Evolutionary conservation across 805 yeast species (phyloP).

Genomic region (Saccharomycopsis olivae): DNA sequence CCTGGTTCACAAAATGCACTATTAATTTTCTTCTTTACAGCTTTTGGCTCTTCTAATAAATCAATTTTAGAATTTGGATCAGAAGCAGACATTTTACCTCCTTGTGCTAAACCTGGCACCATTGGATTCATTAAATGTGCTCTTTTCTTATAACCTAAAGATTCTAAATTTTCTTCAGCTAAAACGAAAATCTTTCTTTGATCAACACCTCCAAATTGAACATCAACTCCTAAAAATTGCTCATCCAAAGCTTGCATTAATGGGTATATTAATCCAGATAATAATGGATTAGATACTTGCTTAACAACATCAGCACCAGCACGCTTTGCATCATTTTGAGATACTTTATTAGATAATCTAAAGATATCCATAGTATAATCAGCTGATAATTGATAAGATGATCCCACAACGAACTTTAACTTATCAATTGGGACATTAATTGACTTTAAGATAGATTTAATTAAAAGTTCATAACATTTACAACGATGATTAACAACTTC

Average conservation of each 20-base stretch:
- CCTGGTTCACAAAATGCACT: conserved; percentile 97
- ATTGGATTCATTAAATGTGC: conserved; percentile 98
- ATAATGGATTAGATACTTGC: conserved; percentile 88
- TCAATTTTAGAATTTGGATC: conserved; percentile 98
- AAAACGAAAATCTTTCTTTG: conserved; percentile 95
- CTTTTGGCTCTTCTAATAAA: conserved; percentile 77
- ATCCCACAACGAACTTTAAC: conserved; percentile 75
- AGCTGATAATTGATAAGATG: conserved; percentile 72
- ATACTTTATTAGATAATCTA: conserved; percentile 70
- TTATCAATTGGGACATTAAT: conserved; percentile 89
- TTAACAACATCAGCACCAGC: conserved; percentile 99
- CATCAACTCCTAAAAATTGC: conserved; percentile 78
- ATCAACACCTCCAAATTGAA: conserved; percentile 97
- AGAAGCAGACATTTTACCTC: conserved; percentile 98
- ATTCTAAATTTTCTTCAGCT: conserved; percentile 87
- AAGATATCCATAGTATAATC: conserved; percentile 85
- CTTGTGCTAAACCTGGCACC: conserved; percentile 97
- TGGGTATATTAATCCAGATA: conserved; percentile 92
- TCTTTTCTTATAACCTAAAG: conserved; percentile 89
- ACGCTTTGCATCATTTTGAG: conserved; percentile 94
- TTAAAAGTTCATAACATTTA: conserved; percentile 71
- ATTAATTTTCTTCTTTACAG: conserved; percentile 80
- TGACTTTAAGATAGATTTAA: conserved; percentile 76
- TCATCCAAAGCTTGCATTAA: conserved; percentile 98
- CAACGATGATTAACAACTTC: conserved; percentile 87